Evolutionary conservation across 169 alveolate genomes (phyloP).

Genomic region (Perkinsus olseni): DNA sequence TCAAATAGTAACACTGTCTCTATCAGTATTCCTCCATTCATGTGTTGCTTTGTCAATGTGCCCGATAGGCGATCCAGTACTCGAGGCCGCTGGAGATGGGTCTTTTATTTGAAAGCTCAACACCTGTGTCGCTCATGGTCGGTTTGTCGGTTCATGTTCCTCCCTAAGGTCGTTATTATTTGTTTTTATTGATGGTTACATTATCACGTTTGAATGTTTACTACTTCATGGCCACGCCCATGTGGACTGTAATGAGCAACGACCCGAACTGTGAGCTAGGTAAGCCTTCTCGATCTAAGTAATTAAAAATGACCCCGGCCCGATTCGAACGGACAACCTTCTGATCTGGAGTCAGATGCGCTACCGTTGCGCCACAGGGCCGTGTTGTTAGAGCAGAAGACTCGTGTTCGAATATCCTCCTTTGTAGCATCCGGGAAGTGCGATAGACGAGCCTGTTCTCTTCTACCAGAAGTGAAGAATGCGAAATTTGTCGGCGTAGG

Average conservation of each 20-base stretch:
- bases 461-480: not conserved
- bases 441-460: not conserved
- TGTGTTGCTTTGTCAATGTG: not conserved
- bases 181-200: too few relatives aligned
- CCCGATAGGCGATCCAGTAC: too few relatives aligned
- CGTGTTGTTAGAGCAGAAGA: not conserved
- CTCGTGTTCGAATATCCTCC: too few relatives aligned
- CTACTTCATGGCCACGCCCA: not conserved
- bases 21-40: not conserved
- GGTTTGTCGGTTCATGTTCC: too few relatives aligned
- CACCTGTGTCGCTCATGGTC: too few relatives aligned
- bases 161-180: not conserved
- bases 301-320: not conserved
- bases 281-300: not conserved
- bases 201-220: too few relatives aligned
- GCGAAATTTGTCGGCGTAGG: not conserved
- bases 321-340: not conserved
- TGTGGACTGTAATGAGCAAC: not conserved
- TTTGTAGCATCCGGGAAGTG: not conserved
- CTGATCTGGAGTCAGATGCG: not conserved
- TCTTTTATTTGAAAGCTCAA: too few relatives aligned
- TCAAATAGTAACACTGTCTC: not conserved
- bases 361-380: not conserved
- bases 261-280: not conserved
- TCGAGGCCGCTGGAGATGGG: too few relatives aligned